Conservation (phyloP, 495 filamentous ascomycete genomes). For the Aspergillus nidulans region DNA sequence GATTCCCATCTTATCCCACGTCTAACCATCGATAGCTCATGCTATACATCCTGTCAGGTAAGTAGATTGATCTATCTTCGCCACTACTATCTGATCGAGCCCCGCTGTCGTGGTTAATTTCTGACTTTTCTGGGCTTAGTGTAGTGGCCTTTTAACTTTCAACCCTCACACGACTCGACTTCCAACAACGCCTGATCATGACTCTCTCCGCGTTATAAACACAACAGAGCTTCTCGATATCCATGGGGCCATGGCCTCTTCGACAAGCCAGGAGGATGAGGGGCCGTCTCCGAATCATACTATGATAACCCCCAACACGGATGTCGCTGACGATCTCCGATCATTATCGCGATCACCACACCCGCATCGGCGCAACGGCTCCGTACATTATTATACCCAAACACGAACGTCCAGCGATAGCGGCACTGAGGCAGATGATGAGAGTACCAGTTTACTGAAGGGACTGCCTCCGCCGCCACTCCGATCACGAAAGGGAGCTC, state of each 20-base stretch:
- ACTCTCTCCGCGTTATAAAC: constrained; percentile 26
- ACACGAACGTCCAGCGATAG: constrained; percentile 72
- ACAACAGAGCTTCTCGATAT: constrained; percentile 5
- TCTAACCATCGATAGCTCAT: constrained; percentile 1
- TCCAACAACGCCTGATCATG: constrained; percentile 20
- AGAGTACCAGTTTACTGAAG: constrained; percentile 64
- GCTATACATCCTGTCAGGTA: background rate
- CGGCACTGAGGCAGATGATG: constrained; percentile 89
- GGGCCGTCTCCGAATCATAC: constrained; percentile 20
- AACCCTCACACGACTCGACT: background rate
- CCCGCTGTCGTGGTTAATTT: background rate
- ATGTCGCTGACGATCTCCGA: constrained; percentile 35
- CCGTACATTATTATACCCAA: constrained; percentile 33
- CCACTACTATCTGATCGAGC: background rate
- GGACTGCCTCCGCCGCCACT: constrained; percentile 72
- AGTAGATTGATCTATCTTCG: constrained; percentile 5
- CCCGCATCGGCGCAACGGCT: constrained; percentile 60
- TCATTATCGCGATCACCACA: constrained; percentile 69
- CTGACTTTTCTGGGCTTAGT: constrained; percentile 1
- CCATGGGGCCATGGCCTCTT: constrained; percentile 41
- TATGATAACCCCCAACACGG: constrained; percentile 22
- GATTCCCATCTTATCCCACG: background rate
- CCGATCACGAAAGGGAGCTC: constrained; percentile 69
- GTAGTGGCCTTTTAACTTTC: constrained; percentile 1
- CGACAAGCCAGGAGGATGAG: constrained; percentile 35